phyloP scores from a whole-genome alignment of 768 basidiomycete genomes.

The Tephrocybe sp. region DNA sequence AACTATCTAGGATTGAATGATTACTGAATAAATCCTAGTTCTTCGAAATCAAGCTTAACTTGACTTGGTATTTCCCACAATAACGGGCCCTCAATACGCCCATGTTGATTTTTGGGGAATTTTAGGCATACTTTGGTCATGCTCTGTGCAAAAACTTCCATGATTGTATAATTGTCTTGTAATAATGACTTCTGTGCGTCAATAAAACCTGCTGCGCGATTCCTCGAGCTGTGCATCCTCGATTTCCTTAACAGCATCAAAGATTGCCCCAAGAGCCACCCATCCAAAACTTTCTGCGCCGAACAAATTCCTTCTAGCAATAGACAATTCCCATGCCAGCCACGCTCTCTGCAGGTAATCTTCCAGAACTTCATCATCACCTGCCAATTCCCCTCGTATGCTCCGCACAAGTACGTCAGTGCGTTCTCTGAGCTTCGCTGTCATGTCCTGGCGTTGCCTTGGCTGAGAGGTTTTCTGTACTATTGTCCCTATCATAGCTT shows the following conservation, averaged over 20 bases:
- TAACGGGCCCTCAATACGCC: background rate
- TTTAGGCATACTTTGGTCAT: background rate
- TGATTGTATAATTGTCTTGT: slow-evolving; percentile 3
- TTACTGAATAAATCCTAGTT: slow-evolving; percentile 45
- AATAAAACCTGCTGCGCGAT: slow-evolving; percentile 18
- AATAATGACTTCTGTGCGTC: slow-evolving; percentile 2
- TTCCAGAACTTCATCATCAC: slow-evolving; percentile 34
- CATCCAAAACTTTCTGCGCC: slow-evolving; percentile 65
- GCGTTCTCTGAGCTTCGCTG: slow-evolving; percentile 55
- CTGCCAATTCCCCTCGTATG: slow-evolving; percentile 50
- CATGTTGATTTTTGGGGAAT: background rate
- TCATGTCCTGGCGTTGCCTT: slow-evolving; percentile 50
- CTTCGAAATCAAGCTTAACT: slow-evolving; percentile 70
- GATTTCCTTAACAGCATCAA: slow-evolving; percentile 44
- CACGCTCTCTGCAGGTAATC: slow-evolving; percentile 49
- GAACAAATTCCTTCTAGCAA: slow-evolving; percentile 36
- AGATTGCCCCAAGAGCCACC: slow-evolving; percentile 57
- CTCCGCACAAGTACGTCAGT: slow-evolving; percentile 51
- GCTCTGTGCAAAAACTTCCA: background rate
- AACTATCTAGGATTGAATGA: slow-evolving; percentile 11
- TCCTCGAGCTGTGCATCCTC: slow-evolving; percentile 17
- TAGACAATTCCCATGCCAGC: slow-evolving; percentile 54
- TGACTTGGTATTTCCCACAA: too few relatives aligned
- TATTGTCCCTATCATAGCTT: slow-evolving; percentile 67
- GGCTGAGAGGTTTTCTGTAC: slow-evolving; percentile 61